Base-by-base conservation (phyloP, 2,329 filamentous ascomycete genomes). In the Paradendryphiella salina region DNA sequence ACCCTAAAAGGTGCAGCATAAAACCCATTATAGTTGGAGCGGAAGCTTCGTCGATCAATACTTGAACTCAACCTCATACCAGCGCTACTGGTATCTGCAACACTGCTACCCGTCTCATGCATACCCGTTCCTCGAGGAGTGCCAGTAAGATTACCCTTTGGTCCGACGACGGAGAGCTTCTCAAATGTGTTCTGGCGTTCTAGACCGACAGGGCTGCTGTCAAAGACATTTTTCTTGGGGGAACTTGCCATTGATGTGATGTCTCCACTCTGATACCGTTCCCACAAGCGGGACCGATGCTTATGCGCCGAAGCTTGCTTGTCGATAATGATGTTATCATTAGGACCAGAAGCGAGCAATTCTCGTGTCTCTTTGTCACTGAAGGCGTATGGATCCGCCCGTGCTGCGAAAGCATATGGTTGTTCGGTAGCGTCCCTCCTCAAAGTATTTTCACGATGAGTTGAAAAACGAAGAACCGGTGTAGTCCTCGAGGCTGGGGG, bases 101-200 rank as follows among this genome's bases (percentile, higher is more conserved):
- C 45, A 50, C 73, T 76, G 48, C 73, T 76, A 11, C 71, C 73
- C 23, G 65, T 67, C 39, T 73, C 65, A 7, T 67, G 61, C 62
- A 71, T 71, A 4, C 67, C 65, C 14, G 65, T 73, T 8, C 70
- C 72, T 42, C 52, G 60, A 18, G 69, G 70, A 3, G 70, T 73
- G 4, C 70, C 71, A 31, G 72, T 75, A 3, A 75, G 42, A 33
- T 74, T 75, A 4, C 58, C 67, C 42, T 67, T 71, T 1, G 67
- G 65, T 2, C 72, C 73, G 17, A 71, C 47, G 3, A 65, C 23
- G 2, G 67, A 60, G 9, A 73, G 42, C 54, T 74, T 73, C 20
- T 70, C 60, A 43, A 74, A 73, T 3, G 67, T 66, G 40, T 72
- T 71, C 10, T 69, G 65, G 1, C 69, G 66, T 23, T 64, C 50